Evolutionary conservation across 352 stramenopile genomes (phyloP), one percentile per base, ranked within the genome.

Genomic region (Pythium volutum): DNA sequence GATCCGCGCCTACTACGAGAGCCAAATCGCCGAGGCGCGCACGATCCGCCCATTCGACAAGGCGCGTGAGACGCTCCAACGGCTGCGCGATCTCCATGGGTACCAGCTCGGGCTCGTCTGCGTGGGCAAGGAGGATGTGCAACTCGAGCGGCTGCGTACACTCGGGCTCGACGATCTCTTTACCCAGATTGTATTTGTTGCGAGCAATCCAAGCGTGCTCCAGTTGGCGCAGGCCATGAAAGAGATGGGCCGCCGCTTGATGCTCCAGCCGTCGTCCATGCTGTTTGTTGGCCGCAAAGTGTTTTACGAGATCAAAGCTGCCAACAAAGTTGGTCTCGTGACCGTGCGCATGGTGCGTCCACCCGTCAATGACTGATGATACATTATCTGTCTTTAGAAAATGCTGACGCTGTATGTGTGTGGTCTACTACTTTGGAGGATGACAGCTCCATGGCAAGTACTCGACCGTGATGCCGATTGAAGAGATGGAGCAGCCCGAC

Each of bases 231-330:
- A 74, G 25, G 79, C 79, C 1, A 91, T 95, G 85, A 88, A 89
- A 55, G 75, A 89, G 41, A 79, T 93, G 8, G 56, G 71, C 0
- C 71, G 77, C 1, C 66, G 79, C 18, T 49, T 95, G 16, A 77
- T 89, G 49, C 62, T 93, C 22, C 73, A 83, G 54, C 62, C 81
- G 41, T 95, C 85, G 16, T 80, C 78, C n/a, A 74, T 95, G 29
- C 74, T 90, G 25, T 92, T 95, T 31, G 81, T 95, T 33, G 85
- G 85, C 2, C 79, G 84, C 48, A 92, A 92, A 57, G 80, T 87
- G 12, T 95, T 95, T 56, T 92, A 90, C 52, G 85, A 95, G 64
- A 90, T 95, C 67, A 95, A 93, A 42, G 85, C 81, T 3, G 85
- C 83, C 2, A 95, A 95, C 55, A 78, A 81, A 58, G 73, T 88